Conservation (phyloP, 345 rosid genomes). For the Linum tenue region DNA sequence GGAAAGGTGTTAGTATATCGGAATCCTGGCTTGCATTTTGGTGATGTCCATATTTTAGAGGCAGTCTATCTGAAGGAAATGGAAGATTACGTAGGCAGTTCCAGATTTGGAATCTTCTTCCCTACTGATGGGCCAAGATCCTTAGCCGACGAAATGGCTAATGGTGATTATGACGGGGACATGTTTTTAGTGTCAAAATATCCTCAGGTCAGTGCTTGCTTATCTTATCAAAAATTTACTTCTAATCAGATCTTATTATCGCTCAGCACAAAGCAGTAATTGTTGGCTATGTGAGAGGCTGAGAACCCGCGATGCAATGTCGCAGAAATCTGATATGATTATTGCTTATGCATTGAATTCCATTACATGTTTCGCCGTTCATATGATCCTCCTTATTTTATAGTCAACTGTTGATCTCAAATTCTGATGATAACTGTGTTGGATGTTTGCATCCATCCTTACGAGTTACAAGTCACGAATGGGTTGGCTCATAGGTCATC, state of each 20-base stretch:
- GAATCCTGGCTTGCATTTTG: conserved; percentile 76
- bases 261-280: background rate
- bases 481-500: no score
- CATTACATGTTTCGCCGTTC: no score
- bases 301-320: no score
- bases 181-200: conserved; percentile 63
- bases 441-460: no score
- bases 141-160: conserved; percentile 69
- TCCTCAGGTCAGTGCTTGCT: conserved; percentile 42
- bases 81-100: conserved; percentile 47
- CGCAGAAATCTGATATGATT: no score
- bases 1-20: conserved; percentile 73
- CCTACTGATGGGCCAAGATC: conserved; percentile 59
- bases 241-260: no score
- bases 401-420: no score
- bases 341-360: no score
- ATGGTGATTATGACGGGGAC: conserved; percentile 81
- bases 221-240: background rate
- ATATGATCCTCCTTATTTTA: no score
- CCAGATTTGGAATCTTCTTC: conserved; percentile 75
- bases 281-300: background rate
- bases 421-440: no score
- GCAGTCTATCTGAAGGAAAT: conserved; percentile 53
- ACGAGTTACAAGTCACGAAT: no score
- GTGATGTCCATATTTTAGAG: conserved; percentile 62